Evolutionary conservation across 176 grass and related monocot genomes (phyloP), one percentile per base, ranked within the genome.

Genomic region (Aegilops tauschii): DNA sequence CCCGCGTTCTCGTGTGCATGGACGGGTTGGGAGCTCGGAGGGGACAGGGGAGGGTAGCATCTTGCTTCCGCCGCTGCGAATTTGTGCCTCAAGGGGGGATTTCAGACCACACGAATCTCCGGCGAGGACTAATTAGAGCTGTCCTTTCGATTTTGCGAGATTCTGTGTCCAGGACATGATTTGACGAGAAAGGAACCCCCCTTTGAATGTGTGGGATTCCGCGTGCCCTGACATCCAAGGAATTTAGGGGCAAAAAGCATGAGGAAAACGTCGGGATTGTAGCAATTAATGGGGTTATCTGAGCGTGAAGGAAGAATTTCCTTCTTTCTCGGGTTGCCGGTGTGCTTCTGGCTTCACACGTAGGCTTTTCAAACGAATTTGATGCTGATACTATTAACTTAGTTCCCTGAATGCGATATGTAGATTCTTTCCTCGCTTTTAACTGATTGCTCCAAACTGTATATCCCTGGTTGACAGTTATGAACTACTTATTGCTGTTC

Each of bases 141-240:
- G 28, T 76, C 35, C 13, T 4, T 44, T 17, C 14, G 44, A 61
- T 35, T 80, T 68, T 28, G 0, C 18, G 54, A 58, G 54, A 21
- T 58, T 58, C 17, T 2, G 30, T 80, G 59, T 9, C 56, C 1
- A 25, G 13, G 27, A 69, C 36, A 9, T 76, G 63, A 77, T 88
- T 88, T 77, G 63, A 47, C 47, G 49, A n/a, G n/a, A n/a, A n/a
- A n/a, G n/a, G n/a, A 61, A 4, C 1, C 12, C 16, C 54, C n/a
- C 62, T 42, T 84, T 65, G 0, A 4, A 36, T 23, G 71, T n/a
- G n/a, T n/a, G n/a, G n/a, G n/a, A n/a, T n/a, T n/a, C n/a, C n/a
- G n/a, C n/a, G n/a, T 86, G 62, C 14, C 42, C 71, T 52, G 61
- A n/a, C n/a, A n/a, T n/a, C n/a, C n/a, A 61, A 31, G 66, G 75